These are phyloP conservation scores for Quercus suber DNA, from an alignment of 306 rosid genomes.

Conservation along the genomic window DNA sequence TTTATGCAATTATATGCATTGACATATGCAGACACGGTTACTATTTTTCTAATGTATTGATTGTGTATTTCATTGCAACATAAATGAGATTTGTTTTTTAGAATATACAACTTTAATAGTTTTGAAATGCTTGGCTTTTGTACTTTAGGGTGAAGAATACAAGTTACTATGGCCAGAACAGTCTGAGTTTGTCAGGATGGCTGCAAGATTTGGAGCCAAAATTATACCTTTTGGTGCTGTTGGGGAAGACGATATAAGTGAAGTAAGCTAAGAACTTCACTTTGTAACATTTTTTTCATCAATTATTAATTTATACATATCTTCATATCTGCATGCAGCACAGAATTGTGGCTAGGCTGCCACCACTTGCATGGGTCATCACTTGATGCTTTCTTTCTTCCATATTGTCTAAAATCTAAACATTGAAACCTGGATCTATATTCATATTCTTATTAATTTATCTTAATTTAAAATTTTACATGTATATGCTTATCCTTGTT, in stretches of 20 bases:
- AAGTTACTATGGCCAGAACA: constrained; percentile 91
- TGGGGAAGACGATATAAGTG: constrained; percentile 87
- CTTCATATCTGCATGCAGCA: background rate
- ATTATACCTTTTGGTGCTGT: constrained; percentile 85
- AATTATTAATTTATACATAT: background rate
- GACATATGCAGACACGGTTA: background rate
- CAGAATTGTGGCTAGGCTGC: background rate
- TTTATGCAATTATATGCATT: background rate
- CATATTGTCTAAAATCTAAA: background rate
- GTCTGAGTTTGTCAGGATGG: constrained; percentile 94
- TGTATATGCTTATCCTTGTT: background rate
- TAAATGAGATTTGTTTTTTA: background rate
- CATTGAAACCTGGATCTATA: background rate
- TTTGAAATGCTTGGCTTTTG: background rate
- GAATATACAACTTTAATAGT: background rate
- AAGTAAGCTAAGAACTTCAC: constrained; percentile 42
- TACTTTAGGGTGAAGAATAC: constrained; percentile 80
- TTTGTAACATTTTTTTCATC: constrained; percentile 8
- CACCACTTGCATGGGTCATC: background rate
- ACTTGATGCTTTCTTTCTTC: background rate
- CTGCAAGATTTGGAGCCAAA: constrained; percentile 91
- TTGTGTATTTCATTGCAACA: background rate
- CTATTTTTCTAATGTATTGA: background rate
- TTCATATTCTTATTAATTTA: background rate
- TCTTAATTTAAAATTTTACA: background rate